Base-by-base conservation (phyloP, 441 rosid species). In the Cnidoscolus chayamansa region DNA sequence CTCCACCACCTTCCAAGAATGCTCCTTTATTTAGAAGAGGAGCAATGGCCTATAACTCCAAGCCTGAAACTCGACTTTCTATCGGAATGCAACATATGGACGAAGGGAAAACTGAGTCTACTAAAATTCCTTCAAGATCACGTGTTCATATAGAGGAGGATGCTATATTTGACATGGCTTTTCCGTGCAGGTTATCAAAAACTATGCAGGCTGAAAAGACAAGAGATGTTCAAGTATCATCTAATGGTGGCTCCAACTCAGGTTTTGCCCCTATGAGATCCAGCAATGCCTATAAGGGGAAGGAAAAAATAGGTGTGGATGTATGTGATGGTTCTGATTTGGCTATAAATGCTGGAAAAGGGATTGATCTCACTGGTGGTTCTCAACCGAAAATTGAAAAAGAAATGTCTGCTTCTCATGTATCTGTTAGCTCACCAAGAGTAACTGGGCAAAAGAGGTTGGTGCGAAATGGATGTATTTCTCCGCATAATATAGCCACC, bases 401-500 rank as follows among this genome's bases (percentile, higher is more conserved):
- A 75, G 86, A 77, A 3, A 17, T 25, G 35, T 16, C 65, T 77
- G 62, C 76, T 5, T 73, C 77, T 63, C 48, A 31, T 77, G 50
- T 57, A 47, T 65, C 79, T 57, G 63, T 77, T 71, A 62, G 70
- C 48, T 70, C 84, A 43, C 82, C 86, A 31, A 85, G 81, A 83
- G 75, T 71, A 16, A 40, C 64, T 63, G 86, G 84, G 68, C 80
- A 71, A 60, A 91, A 81, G 77, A 84, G 91, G 79, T 83, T 94
- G 84, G 98, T 91, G 25, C 79, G 92, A 76, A 81, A 90, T 77
- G 97, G 98, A 51, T 91, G 91, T 80, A 94, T 94, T 50, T 90
- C 97, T 78, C 97, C 95, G 1, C 77, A 80, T 65, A 88, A 75
- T 73, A 90, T 89, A 75, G 88, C 88, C 66, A 76, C 79, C 57